These are phyloP conservation scores for Glycine soja DNA, from an alignment of 306 rosid species.

Conservation along the genomic window DNA sequence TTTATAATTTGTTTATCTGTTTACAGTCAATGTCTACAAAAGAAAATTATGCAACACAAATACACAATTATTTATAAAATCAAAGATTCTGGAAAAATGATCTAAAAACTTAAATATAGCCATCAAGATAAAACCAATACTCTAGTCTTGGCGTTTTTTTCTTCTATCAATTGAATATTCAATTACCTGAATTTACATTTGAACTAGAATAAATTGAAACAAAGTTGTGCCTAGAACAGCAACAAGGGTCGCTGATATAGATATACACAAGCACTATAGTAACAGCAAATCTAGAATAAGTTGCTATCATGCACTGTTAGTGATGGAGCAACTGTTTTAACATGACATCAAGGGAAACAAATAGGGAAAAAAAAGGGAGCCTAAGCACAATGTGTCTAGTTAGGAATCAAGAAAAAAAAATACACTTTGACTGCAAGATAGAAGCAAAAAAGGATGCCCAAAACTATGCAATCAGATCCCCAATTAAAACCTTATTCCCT, in stretches of 20 bases:
- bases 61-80: not conserved
- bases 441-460: not conserved
- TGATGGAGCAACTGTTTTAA: conserved; percentile 7
- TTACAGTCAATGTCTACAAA: not conserved
- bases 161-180: conserved; percentile 8
- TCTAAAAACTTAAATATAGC: conserved; percentile 9
- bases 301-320: conserved; percentile 16
- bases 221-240: not conserved
- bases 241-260: not conserved
- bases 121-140: conserved; percentile 1
- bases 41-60: not conserved
- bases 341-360: not conserved
- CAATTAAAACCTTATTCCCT: conserved; percentile 11
- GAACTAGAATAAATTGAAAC: not conserved
- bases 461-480: not conserved
- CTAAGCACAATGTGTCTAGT: not conserved
- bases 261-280: not conserved
- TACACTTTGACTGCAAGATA: not conserved
- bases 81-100: not conserved
- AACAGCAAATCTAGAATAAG: conserved; percentile 16
- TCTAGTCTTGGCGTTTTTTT: not conserved
- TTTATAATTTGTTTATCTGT: not conserved
- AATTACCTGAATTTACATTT: not conserved
- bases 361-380: not conserved
- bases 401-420: not conserved